Conservation (phyloP, 371 early-diverging fungal species). For the Mortierella sp. region DNA sequence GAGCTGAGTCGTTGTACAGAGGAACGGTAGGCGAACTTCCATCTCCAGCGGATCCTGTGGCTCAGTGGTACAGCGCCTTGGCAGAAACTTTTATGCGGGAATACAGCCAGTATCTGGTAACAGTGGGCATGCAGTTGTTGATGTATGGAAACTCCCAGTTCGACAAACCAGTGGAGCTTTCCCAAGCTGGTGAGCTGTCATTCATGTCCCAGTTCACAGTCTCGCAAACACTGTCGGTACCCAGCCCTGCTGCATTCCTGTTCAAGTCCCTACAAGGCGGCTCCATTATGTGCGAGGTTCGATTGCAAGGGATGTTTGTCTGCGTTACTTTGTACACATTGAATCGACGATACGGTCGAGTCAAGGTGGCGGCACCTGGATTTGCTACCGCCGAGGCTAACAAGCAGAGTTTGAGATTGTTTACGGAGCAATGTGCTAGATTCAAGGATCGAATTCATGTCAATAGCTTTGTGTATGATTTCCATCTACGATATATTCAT, state of each 20-base stretch:
- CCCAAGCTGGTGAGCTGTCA: constrained; percentile 39
- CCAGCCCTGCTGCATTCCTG: constrained; percentile 75
- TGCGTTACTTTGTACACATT: constrained; percentile 82
- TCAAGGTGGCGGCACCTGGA: constrained; percentile 61
- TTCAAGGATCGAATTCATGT: constrained; percentile 81
- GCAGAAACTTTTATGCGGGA: constrained; percentile 71
- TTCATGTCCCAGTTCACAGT: constrained; percentile 61
- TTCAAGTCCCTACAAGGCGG: constrained; percentile 76
- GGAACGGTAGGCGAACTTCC: constrained; percentile 5
- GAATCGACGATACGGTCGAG: constrained; percentile 73
- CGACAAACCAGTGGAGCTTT: constrained; percentile 45
- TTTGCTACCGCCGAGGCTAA: constrained; percentile 64
- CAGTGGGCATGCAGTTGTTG: constrained; percentile 77
- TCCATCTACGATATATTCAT: constrained; percentile 78
- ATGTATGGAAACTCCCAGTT: constrained; percentile 61
- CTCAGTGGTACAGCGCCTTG: constrained; percentile 71
- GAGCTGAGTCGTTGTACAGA: constrained; percentile 3
- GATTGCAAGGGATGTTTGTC: constrained; percentile 77
- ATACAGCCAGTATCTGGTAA: constrained; percentile 76
- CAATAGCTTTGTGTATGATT: constrained; percentile 88
- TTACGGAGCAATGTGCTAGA: constrained; percentile 76
- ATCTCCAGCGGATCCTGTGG: constrained; percentile 30
- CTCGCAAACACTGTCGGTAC: constrained; percentile 57
- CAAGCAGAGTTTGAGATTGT: constrained; percentile 68
- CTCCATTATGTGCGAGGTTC: constrained; percentile 80